Evolutionary conservation across 345 rosid genomes (phyloP), one percentile per base, ranked within the genome.

Genomic region (Syzygium aromaticum): DNA sequence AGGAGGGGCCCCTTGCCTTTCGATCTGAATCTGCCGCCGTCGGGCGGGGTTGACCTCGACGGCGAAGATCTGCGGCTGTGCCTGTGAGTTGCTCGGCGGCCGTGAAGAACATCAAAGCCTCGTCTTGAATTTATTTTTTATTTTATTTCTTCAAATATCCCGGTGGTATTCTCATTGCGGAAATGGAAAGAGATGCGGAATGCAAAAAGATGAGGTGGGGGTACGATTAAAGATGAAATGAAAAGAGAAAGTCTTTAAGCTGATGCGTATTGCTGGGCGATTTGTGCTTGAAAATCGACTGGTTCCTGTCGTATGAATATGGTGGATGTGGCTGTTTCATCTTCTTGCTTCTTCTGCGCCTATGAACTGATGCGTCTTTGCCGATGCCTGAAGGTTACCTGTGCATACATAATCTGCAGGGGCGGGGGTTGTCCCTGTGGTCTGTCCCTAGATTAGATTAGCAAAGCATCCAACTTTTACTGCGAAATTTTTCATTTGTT

Each of bases 1-100:
- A 67, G 57, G 46, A 59, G 57, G 89, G 38, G 46, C 19, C 51
- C 91, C 90, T 86, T 96, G 80, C 94, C 94, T 28, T 94, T 97
- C 67, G 99, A 97, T 95, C 99, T 97, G 51, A 97, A 97, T 89
- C 89, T 93, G 57, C 98, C 98, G 54, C 98, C 99, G 87, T 88
- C 92, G 95, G 98, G 93, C 90, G 94, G 80, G 49, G 25, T 73
- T 25, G 80, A 90, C 78, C 93, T 88, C 64, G 96, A 92, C 93
- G 90, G 92, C 61, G 98, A 93, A 85, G 97, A 95, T 93, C 95
- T 97, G 67, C 96, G 89, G 89, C 93, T 97, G 77, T 94, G 99
- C 89, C 98, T 97, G 86, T 97, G 94, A 96, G 88, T 88, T 1
- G 28, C 85, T 86, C 84, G 83, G 46, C 49, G 63, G 30, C 30